Evolutionary conservation across 805 yeast genomes (phyloP), one percentile per base, ranked within the genome.

Genomic region (Priceomyces castillae): DNA sequence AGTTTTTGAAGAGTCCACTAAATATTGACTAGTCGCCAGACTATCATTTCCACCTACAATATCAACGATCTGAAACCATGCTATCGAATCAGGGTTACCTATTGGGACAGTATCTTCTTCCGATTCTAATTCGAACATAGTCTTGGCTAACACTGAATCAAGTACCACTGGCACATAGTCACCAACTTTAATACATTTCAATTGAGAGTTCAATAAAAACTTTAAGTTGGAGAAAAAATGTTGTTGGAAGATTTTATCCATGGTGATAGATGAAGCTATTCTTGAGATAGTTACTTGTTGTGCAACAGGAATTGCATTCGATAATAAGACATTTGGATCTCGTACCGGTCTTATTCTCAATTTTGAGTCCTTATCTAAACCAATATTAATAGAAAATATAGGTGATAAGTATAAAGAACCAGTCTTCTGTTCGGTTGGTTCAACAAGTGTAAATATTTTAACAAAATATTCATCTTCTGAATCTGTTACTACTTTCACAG

Each of bases 41-140:
- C 34, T 46, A 3, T 54, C 61, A 2, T 64, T 57, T 3, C 74
- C 74, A 4, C 66, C 55, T n/a, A 17, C 30, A 3, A 82, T 67
- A 5, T 77, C 83, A 2, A 78, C 71, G 1, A 92, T 77, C 51
- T 78, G 78, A 62, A 90, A 92, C 97, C 97, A 92, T 0, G 90
- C 95, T 15, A 90, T 76, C 0, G 79, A 69, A 57, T 90, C 88
- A 1, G 86, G 81, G 17, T 71, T 72, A 0, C 87, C 88, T 2
- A 67, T 62, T 0, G 90, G 89, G 2, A 78, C 63, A 3, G 50
- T 50, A 10, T 44, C 53, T 1, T 46, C 57, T 1, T 59, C 62
- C 50, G 58, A 70, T 56, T 37, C 44, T 10, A 40, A 40, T 17
- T 64, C 67, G 50, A 72, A 74, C 51, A 84, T 55, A 1, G 87